These are phyloP conservation scores for Kandelia obovata DNA, from an alignment of 345 rosid genomes.

Conservation along the genomic window DNA sequence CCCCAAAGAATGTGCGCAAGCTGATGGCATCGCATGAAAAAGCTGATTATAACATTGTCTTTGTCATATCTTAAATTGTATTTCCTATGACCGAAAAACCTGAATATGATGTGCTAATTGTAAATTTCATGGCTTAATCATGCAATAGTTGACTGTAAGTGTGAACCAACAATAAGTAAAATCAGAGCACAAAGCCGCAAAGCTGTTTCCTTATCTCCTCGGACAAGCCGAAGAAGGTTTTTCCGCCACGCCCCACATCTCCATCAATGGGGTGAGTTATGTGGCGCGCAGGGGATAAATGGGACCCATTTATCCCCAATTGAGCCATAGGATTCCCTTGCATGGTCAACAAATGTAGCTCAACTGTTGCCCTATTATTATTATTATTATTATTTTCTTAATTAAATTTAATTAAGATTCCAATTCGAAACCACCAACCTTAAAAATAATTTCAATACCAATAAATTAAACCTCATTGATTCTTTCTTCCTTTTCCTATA, in stretches of 20 bases:
- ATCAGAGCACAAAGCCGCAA: not conserved
- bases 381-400: no score
- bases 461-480: not conserved
- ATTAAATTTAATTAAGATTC: no score
- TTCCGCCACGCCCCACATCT: constrained; percentile 15
- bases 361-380: not conserved
- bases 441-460: not conserved
- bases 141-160: not conserved
- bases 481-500: not conserved
- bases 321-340: not conserved
- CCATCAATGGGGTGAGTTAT: constrained; percentile 35
- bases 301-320: constrained; percentile 17
- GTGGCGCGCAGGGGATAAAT: constrained; percentile 36
- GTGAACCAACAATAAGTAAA: not conserved
- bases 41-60: no score
- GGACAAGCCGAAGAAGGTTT: not conserved
- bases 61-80: no score
- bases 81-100: not conserved
- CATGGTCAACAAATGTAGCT: constrained; percentile 46
- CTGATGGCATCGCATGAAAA: no score
- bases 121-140: not conserved
- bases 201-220: no score
- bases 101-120: not conserved
- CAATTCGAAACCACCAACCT: no score
- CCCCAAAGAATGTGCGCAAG: no score